Base-by-base conservation (phyloP, 306 rosid genomes). In the Datisca glomerata region DNA sequence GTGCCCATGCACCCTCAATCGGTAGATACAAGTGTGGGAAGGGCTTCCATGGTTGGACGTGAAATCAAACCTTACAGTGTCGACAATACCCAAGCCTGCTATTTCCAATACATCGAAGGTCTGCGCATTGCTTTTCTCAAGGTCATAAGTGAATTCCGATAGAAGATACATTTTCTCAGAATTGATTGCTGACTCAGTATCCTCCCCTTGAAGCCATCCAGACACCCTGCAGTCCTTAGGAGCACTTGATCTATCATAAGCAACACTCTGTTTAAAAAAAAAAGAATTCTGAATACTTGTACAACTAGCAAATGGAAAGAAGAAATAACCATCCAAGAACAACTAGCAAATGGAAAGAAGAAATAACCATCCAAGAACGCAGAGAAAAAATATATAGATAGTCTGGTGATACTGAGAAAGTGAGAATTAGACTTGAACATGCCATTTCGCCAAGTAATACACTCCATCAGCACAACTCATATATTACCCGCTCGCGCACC, bases 111-210 rank as follows among this genome's bases (percentile, higher is more conserved):
- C 73, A 29, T 69, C 39, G 60, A 68, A 74, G 31, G 96, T 91
- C 66, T 91, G 98, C 21, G 96, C 98, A 61, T 91, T 84, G 79
- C 94, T 84, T 69, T 71, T 91, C 68, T 78, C 87, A 14, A 91
- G 96, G 56, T 84, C 92, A 20, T 84, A 91, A 2, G 69, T 64
- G 23, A 91, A 75, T 51, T 91, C 92, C 2, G 76, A 21, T 21
- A 91, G 40, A 13, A 53, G 73, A 56, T 60, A 59, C 73, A 64
- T 70, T 55, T 69, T 83, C 25, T 63, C 74, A 4, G 43, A 22
- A n/a, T 68, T 70, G 6, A 37, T 7, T n/a, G 49, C 45, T 40
- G 66, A 37, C n/a, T 58, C 78, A 1, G 34, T n/a, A 42, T 50
- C 59, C 1, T 23, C 25, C 36, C 65, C 84, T 60, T 41, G 73